Evolutionary conservation across 345 rosid genomes (phyloP), one percentile per base, ranked within the genome.

Genomic region (Alliaria petiolata): DNA sequence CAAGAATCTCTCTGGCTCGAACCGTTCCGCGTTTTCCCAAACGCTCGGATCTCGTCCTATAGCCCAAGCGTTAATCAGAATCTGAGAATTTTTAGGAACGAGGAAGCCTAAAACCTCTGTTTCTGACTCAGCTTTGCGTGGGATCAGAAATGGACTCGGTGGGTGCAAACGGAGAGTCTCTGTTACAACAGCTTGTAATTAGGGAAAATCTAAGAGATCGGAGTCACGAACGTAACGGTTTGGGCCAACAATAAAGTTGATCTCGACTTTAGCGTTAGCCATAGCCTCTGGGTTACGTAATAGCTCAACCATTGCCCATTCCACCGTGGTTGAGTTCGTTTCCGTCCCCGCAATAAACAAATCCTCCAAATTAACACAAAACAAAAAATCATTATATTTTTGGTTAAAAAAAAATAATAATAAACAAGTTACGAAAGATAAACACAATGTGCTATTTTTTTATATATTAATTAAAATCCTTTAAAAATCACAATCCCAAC

Each of bases 291-390:
- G 86, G 50, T 80, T 77, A 51, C 76, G 60, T 2, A 90, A 70
- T 47, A 90, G 87, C 71, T 90, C 91, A 0, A 91, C 73, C 66
- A 90, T 1, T 36, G 91, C 89, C 93, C 93, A 88, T 58, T 87
- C 96, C 7, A 79, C 63, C 8, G 84, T 83, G 74, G 84, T 76
- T 39, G 88, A 80, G 40, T 85, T 85, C 30, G 89, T 90, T 51
- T 86, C 91, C 39, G 86, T 43, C 12, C 88, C 88, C 6, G 86
- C 90, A 49, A 83, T 0, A 67, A 87, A 83, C 61, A 90, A 60
- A 76, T 90, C 96, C 93, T 7, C 17, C 26, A 31, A 1, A 31
- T 31, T 31, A 31, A 31, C 35, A n/a, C n/a, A n/a, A n/a, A n/a
- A n/a, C 5, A 31, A 28, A 31, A 0, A 31, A 0, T 30, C 35